Percentiles rank a stretch among this genome's conserved stretches.
These are phyloP conservation scores for Huntiella bhutanensis DNA, from an alignment of 2,329 filamentous ascomycete species.

Conservation along the genomic window DNA sequence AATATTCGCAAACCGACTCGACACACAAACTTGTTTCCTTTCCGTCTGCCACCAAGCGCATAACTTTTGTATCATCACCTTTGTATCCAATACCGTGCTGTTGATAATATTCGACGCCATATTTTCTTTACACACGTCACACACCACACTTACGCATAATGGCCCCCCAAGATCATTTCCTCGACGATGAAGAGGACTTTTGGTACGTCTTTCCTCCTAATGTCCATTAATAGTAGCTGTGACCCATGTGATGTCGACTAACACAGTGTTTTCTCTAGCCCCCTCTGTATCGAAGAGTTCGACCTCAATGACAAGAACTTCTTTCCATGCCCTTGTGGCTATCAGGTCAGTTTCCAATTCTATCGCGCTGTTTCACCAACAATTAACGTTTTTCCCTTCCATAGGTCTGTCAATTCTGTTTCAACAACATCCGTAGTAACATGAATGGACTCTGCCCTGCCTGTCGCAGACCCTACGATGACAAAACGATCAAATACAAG, in stretches of 20 bases:
- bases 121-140: not conserved
- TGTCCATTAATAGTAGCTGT: not conserved
- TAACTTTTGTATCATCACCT: slow-evolving; percentile 10
- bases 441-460: slow-evolving; percentile 97
- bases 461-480: slow-evolving; percentile 85
- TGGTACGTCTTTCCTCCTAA: slow-evolving; percentile 30
- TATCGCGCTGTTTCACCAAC: not conserved
- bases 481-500: slow-evolving; percentile 94
- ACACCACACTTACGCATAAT: slow-evolving; percentile 22
- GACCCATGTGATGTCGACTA: slow-evolving; percentile 6
- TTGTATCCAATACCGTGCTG: slow-evolving; percentile 13
- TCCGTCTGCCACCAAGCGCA: not conserved
- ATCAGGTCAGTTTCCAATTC: slow-evolving; percentile 50
- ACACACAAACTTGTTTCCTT: slow-evolving; percentile 1
- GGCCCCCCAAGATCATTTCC: slow-evolving; percentile 51
- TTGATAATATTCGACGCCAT: slow-evolving; percentile 3
- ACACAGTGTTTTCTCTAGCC: slow-evolving; percentile 34
- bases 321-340: slow-evolving; percentile 88
- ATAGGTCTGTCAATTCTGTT: slow-evolving; percentile 98
- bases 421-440: slow-evolving; percentile 97
- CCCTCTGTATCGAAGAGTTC: slow-evolving; percentile 96
- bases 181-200: slow-evolving; percentile 52
- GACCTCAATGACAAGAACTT: slow-evolving; percentile 96
- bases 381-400: not conserved
- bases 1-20: not conserved